These are phyloP conservation scores for Quercus cerris DNA, from an alignment of 306 rosid genomes.

Conservation along the genomic window DNA sequence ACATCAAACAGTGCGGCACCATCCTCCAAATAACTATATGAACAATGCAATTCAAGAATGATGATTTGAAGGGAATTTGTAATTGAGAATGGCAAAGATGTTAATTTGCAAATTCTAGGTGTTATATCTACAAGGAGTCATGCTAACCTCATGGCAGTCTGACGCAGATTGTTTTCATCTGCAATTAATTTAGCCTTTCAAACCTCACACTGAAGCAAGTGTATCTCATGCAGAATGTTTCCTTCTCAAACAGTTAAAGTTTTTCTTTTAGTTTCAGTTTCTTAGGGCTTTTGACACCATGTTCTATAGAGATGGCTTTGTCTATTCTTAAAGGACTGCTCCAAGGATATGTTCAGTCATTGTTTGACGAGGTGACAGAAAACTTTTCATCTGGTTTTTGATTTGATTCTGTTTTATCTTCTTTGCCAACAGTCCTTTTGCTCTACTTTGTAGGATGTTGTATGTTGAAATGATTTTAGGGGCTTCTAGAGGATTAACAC, in stretches of 20 bases:
- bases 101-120: slow-evolving; percentile 21
- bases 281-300: not conserved
- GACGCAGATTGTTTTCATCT: slow-evolving; percentile 19
- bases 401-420: not conserved
- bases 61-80: slow-evolving; percentile 9
- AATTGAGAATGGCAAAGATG: slow-evolving; percentile 22
- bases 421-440: not conserved
- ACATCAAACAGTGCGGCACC: no score
- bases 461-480: not conserved
- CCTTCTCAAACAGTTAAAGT: slow-evolving; percentile 14
- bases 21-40: not conserved
- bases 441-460: not conserved
- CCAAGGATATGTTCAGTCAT: slow-evolving; percentile 39
- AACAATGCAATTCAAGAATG: not conserved
- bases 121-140: slow-evolving; percentile 13
- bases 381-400: not conserved
- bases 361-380: slow-evolving; percentile 44
- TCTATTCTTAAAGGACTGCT: slow-evolving; percentile 52
- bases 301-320: slow-evolving; percentile 39
- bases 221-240: slow-evolving; percentile 7
- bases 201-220: not conserved
- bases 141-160: slow-evolving; percentile 28
- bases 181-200: not conserved
- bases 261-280: slow-evolving; percentile 15
- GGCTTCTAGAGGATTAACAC: not conserved